A percentile compares a stretch with the other conserved stretches of the same genome.
Conservation (phyloP, 2,329 filamentous ascomycete species). For the Sarocladiaceae sp. region DNA sequence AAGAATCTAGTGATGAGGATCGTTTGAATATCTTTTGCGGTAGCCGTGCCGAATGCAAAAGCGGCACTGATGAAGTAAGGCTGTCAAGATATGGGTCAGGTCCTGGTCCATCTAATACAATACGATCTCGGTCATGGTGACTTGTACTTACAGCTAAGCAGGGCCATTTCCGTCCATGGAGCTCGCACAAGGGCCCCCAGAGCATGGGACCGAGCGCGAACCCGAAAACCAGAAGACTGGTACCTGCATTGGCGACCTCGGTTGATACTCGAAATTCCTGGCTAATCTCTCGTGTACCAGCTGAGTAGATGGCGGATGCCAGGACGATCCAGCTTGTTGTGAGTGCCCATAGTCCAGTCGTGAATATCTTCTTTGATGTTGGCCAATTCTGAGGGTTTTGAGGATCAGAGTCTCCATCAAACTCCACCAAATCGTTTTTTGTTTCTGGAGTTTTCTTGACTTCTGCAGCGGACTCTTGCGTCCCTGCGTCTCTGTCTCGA, state of each 20-base stretch:
- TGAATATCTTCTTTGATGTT: conserved; percentile 39
- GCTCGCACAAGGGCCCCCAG: conserved; percentile 55
- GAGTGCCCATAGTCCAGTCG: conserved; percentile 32
- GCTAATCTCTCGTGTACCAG: conserved; percentile 60
- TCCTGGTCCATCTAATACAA: too few species aligned
- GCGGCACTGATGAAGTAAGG: not conserved
- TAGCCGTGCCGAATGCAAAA: not conserved
- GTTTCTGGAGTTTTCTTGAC: conserved; percentile 15
- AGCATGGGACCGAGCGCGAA: conserved; percentile 55
- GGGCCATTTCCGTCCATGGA: conserved; percentile 44
- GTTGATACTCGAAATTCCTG: conserved; percentile 53
- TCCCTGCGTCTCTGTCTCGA: not conserved
- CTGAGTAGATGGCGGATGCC: conserved; percentile 56
- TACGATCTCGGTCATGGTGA: too few species aligned
- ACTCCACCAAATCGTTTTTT: conserved; percentile 39
- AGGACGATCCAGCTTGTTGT: conserved; percentile 1
- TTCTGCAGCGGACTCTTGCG: not conserved
- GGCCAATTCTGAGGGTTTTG: conserved; percentile 50
- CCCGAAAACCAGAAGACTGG: conserved; percentile 64
- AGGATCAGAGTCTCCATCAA: conserved; percentile 42
- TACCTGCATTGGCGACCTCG: conserved; percentile 56
- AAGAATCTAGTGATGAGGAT: conserved; percentile 43
- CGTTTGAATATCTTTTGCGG: not conserved
- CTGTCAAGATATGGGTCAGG: too few species aligned
- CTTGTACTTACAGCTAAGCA: not conserved